Conservation (phyloP, 768 basidiomycete species). For the Agaricus sinodeliciosus region DNA sequence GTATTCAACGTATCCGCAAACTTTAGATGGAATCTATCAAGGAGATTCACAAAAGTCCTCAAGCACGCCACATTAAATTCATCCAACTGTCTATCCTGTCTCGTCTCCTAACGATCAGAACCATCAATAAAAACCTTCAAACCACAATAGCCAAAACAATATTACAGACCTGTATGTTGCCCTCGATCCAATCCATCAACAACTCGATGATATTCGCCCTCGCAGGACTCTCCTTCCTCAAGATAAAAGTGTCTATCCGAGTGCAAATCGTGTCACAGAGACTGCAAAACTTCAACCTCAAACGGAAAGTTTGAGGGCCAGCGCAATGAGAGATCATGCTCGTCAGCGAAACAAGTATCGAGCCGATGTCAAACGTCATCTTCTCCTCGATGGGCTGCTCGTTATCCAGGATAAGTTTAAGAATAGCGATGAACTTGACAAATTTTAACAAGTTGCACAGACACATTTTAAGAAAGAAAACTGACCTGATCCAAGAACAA, state of each 20-base stretch:
- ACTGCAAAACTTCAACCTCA: constrained; percentile 71
- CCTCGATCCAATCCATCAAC: constrained; percentile 74
- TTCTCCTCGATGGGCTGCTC: constrained; percentile 53
- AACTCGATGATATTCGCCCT: constrained; percentile 71
- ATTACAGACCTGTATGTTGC: constrained; percentile 35
- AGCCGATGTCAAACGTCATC: constrained; percentile 56
- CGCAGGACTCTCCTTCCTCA: constrained; percentile 60
- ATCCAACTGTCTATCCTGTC: constrained; percentile 26
- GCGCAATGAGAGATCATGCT: constrained; percentile 59
- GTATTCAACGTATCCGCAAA: constrained; percentile 44
- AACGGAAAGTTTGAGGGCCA: constrained; percentile 46
- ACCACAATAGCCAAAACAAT: neutral
- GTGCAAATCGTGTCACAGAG: constrained; percentile 65
- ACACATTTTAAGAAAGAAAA: neutral
- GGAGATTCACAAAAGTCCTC: constrained; percentile 64
- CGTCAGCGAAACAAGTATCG: constrained; percentile 52
- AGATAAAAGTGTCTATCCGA: constrained; percentile 50
- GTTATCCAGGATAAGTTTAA: constrained; percentile 77
- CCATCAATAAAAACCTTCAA: neutral
- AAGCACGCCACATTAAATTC: constrained; percentile 75
- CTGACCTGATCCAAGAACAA: constrained; percentile 71
- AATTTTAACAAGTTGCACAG: neutral
- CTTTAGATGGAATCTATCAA: constrained; percentile 69
- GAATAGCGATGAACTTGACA: constrained; percentile 62
- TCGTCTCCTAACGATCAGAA: neutral